phyloP scores from a whole-genome alignment of 331 rosid genomes.

The Stylosanthes scabra region DNA sequence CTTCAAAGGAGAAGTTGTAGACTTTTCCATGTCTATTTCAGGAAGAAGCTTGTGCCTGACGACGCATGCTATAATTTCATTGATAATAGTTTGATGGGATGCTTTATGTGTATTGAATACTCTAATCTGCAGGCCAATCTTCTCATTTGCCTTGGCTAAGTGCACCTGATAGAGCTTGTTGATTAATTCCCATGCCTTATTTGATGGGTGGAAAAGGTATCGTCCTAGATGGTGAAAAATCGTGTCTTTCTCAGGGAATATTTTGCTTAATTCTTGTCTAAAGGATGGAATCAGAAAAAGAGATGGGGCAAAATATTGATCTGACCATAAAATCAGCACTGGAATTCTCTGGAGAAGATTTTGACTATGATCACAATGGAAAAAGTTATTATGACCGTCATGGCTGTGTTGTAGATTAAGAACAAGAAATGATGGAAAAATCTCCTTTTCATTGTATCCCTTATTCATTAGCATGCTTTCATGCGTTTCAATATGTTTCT shows the following conservation, averaged over 20 bases:
- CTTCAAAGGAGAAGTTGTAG: conserved; percentile 24
- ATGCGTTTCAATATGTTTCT: conserved; percentile 21
- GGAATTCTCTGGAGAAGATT: conserved; percentile 45
- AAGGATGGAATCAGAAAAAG: conserved; percentile 63
- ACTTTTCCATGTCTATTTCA: conserved; percentile 33
- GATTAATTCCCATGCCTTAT: conserved; percentile 50
- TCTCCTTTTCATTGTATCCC: conserved; percentile 16
- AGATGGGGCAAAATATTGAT: conserved; percentile 70
- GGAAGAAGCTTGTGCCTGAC: conserved; percentile 58
- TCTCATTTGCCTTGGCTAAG: conserved; percentile 57
- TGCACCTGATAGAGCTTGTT: conserved; percentile 49
- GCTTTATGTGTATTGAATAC: conserved; percentile 46
- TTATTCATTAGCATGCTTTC: conserved; percentile 35
- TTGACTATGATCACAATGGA: conserved; percentile 58
- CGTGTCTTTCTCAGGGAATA: conserved; percentile 58
- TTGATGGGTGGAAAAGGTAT: conserved; percentile 72
- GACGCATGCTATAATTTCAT: conserved; percentile 57
- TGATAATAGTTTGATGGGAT: conserved; percentile 46
- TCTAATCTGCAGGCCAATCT: conserved; percentile 69
- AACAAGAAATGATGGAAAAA: conserved; percentile 35
- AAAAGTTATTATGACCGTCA: conserved; percentile 59
- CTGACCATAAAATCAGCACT: conserved; percentile 54
- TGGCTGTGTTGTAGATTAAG: conserved; percentile 44
- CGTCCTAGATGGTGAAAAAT: conserved; percentile 69
- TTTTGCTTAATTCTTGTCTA: conserved; percentile 49